Evolutionary conservation across 1,284 basidiomycete genomes (phyloP), one percentile per base, ranked within the genome.

Genomic region (Coriolopsis trogii): DNA sequence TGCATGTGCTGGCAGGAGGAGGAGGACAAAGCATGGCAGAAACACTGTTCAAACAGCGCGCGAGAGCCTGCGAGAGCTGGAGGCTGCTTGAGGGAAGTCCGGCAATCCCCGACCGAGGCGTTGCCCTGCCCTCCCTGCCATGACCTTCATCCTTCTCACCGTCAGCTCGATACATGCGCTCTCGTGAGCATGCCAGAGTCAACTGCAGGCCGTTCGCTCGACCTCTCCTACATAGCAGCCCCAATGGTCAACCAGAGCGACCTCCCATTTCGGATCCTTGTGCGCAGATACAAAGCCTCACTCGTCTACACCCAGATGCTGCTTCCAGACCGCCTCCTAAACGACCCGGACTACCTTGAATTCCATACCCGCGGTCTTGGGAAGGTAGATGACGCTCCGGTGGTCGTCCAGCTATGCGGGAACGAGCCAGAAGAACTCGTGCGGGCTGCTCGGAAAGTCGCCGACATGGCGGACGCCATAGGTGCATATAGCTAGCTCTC

Each of bases 241-340:
- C 85, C 85, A 1, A 88, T 88, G 87, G 78, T 89, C 50, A 81
- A 85, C 51, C 86, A 89, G 62, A 87, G 85, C 39, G 87, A 90
- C 58, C 74, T 85, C 0, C 85, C 88, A 0, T 89, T 89, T 61
- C 77, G 87, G 24, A 55, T 78, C 9, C 75, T 90, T 41, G 77
- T 79, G 6, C 74, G 77, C 46, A 70, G 69, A 50, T 76, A 89
- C 66, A 81, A 84, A 20, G 77, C 84, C 20, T 86, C 85, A 0
- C 63, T 82, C 57, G 72, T 79, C 15, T 89, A 85, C 67, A 87
- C 87, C 2, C 87, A 90, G 61, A 89, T 89, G 87, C 79, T 87
- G 34, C 69, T 77, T 41, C 76, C 87, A 10, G 73, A 82, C 28
- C 75, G 67, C 46, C 72, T 89, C 6, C 65, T 88, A 31, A 68